Evolutionary conservation across 768 basidiomycete genomes (phyloP).

Genomic region (Termitomyces sp.): DNA sequence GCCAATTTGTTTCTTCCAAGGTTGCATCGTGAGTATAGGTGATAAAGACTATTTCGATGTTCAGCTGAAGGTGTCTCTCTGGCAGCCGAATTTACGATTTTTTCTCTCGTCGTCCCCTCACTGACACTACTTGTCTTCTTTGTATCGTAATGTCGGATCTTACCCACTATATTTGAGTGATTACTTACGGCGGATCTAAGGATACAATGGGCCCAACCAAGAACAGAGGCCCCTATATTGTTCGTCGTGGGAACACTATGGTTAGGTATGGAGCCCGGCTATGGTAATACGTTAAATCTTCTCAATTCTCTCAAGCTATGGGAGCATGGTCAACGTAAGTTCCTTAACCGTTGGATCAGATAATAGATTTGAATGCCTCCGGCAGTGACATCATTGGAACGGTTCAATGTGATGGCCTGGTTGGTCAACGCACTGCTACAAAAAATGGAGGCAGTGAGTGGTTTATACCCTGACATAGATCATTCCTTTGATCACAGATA

Average conservation of each 20-base stretch:
- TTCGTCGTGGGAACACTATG: slow-evolving; percentile 59
- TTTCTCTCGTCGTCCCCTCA: slow-evolving; percentile 59
- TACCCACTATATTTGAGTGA: neutral
- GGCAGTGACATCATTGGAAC: slow-evolving; percentile 64
- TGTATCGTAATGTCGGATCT: slow-evolving; percentile 38
- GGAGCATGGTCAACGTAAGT: slow-evolving; percentile 70
- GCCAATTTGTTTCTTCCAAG: slow-evolving; percentile 61
- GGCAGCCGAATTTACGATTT: slow-evolving; percentile 67
- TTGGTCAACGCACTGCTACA: slow-evolving; percentile 38
- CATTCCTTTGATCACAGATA: slow-evolving; percentile 3
- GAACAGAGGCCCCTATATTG: slow-evolving; percentile 49
- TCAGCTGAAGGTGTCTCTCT: neutral
- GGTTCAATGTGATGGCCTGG: slow-evolving; percentile 51
- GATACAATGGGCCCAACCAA: slow-evolving; percentile 65
- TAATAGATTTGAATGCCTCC: neutral
- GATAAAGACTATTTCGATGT: slow-evolving; percentile 1
- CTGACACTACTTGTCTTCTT: slow-evolving; percentile 60
- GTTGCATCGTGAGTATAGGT: slow-evolving; percentile 45
- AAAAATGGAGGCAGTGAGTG: slow-evolving; percentile 50
- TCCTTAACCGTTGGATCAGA: neutral
- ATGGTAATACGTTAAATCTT: slow-evolving; percentile 2
- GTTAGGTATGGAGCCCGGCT: slow-evolving; percentile 45
- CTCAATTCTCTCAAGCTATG: slow-evolving; percentile 42
- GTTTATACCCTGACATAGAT: neutral
- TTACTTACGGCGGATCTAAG: slow-evolving; percentile 27